Evolutionary conservation across 1,139 yeast genomes (phyloP).

Genomic region (Schwanniomyces etchellsii): DNA sequence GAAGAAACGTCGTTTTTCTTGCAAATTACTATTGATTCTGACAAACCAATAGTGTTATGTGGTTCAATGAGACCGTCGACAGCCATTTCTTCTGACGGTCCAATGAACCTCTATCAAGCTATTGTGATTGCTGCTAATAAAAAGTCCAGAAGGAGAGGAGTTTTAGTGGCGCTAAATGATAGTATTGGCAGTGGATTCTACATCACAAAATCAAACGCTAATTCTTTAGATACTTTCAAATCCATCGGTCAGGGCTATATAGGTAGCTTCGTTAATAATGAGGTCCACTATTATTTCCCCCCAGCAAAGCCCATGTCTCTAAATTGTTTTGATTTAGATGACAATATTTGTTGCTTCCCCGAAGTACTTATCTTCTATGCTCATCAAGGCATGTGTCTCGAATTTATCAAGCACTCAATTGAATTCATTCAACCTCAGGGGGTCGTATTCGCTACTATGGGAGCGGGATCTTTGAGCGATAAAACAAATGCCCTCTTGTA

Average conservation of each 20-base stretch:
- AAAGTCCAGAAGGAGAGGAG: slow-evolving; percentile 52
- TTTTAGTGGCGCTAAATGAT: slow-evolving; percentile 60
- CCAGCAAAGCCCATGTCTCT: slow-evolving; percentile 54
- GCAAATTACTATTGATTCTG: slow-evolving; percentile 51
- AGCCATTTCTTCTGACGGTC: slow-evolving; percentile 65
- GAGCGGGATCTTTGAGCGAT: slow-evolving; percentile 62
- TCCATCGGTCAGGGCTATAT: slow-evolving; percentile 64
- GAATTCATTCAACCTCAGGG: slow-evolving; percentile 44
- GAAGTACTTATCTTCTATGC: slow-evolving; percentile 52
- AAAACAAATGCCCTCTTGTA: slow-evolving; percentile 39
- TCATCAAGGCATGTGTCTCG: slow-evolving; percentile 54
- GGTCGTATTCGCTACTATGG: slow-evolving; percentile 62
- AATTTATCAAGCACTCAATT: slow-evolving; percentile 38
- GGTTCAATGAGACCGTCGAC: slow-evolving; percentile 74
- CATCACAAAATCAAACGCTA: slow-evolving; percentile 65
- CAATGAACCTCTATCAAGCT: slow-evolving; percentile 68
- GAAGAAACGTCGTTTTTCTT: slow-evolving; percentile 69
- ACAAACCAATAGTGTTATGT: slow-evolving; percentile 60
- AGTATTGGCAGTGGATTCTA: slow-evolving; percentile 65
- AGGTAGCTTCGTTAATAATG: slow-evolving; percentile 64
- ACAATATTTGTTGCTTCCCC: slow-evolving; percentile 19
- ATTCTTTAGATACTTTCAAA: slow-evolving; percentile 63
- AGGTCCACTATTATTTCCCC: slow-evolving; percentile 60
- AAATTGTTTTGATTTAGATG: slow-evolving; percentile 28
- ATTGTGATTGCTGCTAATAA: slow-evolving; percentile 54